Evolutionary conservation across 805 yeast species (phyloP).

Genomic region (Hanseniaspora mollemarum): DNA sequence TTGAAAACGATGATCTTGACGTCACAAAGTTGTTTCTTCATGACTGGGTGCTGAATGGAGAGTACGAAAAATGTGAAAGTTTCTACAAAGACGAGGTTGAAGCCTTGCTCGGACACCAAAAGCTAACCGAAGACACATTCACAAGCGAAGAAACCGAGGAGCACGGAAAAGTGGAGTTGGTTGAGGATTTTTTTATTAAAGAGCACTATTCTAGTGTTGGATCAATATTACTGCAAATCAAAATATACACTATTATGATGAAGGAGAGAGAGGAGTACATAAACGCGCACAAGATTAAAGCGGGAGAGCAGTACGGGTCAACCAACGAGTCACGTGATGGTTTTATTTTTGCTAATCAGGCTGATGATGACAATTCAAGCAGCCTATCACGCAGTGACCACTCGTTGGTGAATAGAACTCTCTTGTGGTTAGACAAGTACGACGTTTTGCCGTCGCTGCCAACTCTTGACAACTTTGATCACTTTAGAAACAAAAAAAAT

Average conservation of each 20-base stretch:
- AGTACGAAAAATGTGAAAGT: conserved; percentile 27
- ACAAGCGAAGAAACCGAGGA: neutral
- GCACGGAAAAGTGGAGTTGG: neutral
- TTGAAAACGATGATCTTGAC: conserved; percentile 16
- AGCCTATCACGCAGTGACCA: neutral
- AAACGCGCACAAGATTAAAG: neutral
- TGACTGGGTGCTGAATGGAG: conserved; percentile 26
- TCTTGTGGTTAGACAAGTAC: conserved; percentile 19
- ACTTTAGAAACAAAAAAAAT: neutral
- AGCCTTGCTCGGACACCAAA: neutral
- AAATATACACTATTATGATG: conserved; percentile 11
- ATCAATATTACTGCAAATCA: conserved; percentile 11
- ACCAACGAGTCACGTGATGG: neutral
- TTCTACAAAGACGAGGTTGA: conserved; percentile 26
- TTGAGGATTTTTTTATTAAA: conserved; percentile 12
- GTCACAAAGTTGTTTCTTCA: conserved; percentile 26
- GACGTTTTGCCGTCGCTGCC: conserved; percentile 29
- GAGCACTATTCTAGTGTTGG: conserved; percentile 7
- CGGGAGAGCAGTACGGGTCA: neutral
- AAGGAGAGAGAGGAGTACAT: conserved; percentile 12
- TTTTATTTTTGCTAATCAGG: neutral
- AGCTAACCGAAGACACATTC: neutral
- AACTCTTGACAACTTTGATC: conserved; percentile 10
- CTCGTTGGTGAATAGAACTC: conserved; percentile 6
- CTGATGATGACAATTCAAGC: neutral